Evolutionary conservation across 2,329 filamentous ascomycete species (phyloP), one percentile per base, ranked within the genome.

Genomic region (Diplodia scrobiculata): DNA sequence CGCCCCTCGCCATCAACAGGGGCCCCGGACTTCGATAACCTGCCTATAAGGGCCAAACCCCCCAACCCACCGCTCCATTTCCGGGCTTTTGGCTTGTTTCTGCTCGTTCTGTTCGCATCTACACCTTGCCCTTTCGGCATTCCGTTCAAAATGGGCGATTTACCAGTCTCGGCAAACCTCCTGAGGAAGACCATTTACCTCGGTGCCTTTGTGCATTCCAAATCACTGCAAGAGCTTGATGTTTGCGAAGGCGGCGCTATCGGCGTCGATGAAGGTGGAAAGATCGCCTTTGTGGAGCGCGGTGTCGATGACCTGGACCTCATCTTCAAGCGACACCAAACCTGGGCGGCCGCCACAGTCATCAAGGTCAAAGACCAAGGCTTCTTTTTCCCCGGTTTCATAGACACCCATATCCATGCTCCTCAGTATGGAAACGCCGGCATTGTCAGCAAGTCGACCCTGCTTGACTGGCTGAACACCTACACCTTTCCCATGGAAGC

Each of bases 401-500:
- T 95, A 68, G 94, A 99, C 77, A 97, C 95, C 0, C 95, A 99
- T 76, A 90, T 97, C 67, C 95, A 99, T 76, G 95, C 95, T 9
- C 86, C 93, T 0, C 95, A 99, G 80, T 97, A 97, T 73, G 92
- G 94, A 67, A 99, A 99, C 74, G 87, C 87, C 1, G 95, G 95
- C 67, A 89, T 99, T 69, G 98, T 98, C 75, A 95, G 95, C 73
- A 95, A 93, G 70, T 89, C 91, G 0, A 97, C 94, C 0, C 87
- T 99, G 36, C 85, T 99, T 14, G 90, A 95, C 79, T 99, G 95
- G 95, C 83, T 99, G 5, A 86, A 93, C 72, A 95, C 84, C 17
- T 98, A 99, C 81, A 99, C 95, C 0, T 99, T 98, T 74, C 95
- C 95, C 0, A 85, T 97, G 69, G 95, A 99, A 78, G 83, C 89